These are phyloP conservation scores for Trichosanthes cucumerina DNA, from an alignment of 306 rosid genomes.

Conservation along the genomic window DNA sequence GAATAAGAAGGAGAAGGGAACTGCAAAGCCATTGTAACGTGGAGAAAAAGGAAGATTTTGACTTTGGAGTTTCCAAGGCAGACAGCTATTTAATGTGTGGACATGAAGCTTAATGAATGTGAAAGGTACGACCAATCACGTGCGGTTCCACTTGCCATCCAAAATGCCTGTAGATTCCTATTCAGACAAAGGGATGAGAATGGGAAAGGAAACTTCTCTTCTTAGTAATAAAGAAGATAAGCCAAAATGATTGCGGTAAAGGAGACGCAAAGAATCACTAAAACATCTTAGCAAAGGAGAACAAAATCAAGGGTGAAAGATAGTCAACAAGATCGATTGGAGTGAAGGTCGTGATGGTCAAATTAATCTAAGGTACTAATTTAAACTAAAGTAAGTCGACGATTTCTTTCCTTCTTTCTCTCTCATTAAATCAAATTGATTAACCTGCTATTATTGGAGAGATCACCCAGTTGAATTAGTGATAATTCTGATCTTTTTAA, in stretches of 20 bases:
- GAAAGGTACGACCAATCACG: background rate
- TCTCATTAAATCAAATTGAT: background rate
- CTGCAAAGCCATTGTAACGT: background rate
- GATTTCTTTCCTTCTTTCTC: background rate
- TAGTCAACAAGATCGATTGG: background rate
- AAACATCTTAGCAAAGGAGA: no score
- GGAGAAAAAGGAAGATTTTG: background rate
- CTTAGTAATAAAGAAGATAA: background rate
- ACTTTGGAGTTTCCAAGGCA: background rate
- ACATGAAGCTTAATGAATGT: background rate
- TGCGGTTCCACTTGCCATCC: background rate
- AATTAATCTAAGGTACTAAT: no score
- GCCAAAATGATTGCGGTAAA: background rate
- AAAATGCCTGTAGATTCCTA: background rate
- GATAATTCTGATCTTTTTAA: no score
- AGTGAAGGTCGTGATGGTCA: background rate
- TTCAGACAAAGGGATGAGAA: background rate
- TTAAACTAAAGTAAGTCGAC: background rate
- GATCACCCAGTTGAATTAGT: background rate
- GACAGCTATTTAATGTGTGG: background rate
- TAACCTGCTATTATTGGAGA: background rate
- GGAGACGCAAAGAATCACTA: no score
- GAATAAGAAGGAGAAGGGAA: conserved; percentile 7
- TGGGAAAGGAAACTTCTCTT: background rate
- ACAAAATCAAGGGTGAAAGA: no score